Conservation (phyloP, 257 asterid species). For the Solanum chilense region DNA sequence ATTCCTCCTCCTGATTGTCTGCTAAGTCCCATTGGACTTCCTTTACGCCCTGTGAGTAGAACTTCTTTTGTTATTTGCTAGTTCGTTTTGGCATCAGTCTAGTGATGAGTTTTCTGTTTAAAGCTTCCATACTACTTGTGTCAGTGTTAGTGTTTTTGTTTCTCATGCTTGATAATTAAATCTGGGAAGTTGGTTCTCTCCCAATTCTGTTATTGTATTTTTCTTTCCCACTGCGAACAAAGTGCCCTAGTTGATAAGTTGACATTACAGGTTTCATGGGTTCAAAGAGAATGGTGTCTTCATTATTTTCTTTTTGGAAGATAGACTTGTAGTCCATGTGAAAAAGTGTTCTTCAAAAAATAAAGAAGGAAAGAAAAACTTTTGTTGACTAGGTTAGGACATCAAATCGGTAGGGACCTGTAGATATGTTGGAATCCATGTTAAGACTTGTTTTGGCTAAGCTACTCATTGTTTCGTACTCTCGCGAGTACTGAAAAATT, state of each 20-base stretch:
- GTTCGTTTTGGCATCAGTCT: not conserved
- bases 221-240: not conserved
- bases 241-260: not conserved
- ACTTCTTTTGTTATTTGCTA: not conserved
- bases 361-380: not conserved
- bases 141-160: not conserved
- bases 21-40: constrained; percentile 89
- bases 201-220: not conserved
- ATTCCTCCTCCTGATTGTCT: constrained; percentile 81
- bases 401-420: not conserved
- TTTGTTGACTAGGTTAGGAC: not conserved
- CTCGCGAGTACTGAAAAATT: not conserved
- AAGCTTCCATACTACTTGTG: not conserved
- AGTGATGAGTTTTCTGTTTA: not conserved
- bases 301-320: not conserved
- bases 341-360: not conserved
- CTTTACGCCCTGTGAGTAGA: constrained; percentile 76
- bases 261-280: not conserved
- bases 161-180: not conserved
- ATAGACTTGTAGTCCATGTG: not conserved
- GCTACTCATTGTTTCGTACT: not conserved
- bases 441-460: not conserved
- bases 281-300: not conserved
- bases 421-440: not conserved
- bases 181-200: not conserved